These are phyloP conservation scores for Paspalum vaginatum DNA, from an alignment of 176 grass and related monocot genomes.

Conservation along the genomic window DNA sequence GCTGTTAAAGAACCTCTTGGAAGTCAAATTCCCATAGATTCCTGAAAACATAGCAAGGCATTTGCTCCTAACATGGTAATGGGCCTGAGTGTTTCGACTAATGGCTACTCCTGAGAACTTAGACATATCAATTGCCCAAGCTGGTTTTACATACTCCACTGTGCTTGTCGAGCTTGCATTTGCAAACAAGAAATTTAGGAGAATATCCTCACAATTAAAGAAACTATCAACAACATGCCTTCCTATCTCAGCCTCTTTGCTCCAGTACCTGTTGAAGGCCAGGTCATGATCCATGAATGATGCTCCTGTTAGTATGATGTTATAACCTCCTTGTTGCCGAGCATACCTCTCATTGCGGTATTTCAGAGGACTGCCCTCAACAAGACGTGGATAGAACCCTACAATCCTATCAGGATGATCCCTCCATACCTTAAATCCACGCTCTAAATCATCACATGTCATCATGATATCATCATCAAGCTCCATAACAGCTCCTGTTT, in stretches of 20 bases:
- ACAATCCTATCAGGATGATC: constrained; percentile 69
- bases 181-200: constrained; percentile 85
- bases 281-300: constrained; percentile 89
- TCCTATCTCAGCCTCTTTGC: constrained; percentile 60
- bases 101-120: constrained; percentile 92
- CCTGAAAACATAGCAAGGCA: constrained; percentile 74
- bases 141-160: constrained; percentile 87
- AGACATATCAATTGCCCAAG: constrained; percentile 93
- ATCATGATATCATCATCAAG: constrained; percentile 99
- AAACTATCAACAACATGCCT: constrained; percentile 58
- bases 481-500: constrained; percentile 77
- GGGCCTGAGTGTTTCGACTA: constrained; percentile 70
- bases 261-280: constrained; percentile 84
- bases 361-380: constrained; percentile 59
- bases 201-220: constrained; percentile 94
- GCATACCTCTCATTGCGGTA: constrained; percentile 74
- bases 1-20: constrained; percentile 60
- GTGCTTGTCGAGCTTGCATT: constrained; percentile 66
- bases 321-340: constrained; percentile 60
- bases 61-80: constrained; percentile 76
- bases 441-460: constrained; percentile 91
- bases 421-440: constrained; percentile 92
- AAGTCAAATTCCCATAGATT: constrained; percentile 76
- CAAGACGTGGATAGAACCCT: constrained; percentile 87
- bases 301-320: constrained; percentile 91